phyloP scores from a whole-genome alignment of 2,329 filamentous ascomycete species.

The Fusarium concolor region DNA sequence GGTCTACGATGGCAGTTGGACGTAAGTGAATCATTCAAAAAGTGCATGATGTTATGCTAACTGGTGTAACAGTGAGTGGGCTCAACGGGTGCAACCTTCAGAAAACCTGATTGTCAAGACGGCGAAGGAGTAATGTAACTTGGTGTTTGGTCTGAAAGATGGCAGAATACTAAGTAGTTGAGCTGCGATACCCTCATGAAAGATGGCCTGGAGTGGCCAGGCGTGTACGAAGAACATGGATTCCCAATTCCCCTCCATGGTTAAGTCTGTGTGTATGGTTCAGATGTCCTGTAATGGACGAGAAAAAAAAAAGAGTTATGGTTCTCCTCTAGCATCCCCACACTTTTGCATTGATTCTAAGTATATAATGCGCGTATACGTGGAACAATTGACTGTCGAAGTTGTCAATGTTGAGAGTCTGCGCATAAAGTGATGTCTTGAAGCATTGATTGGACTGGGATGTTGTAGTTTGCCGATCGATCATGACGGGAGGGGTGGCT shows the following conservation, averaged over 20 bases:
- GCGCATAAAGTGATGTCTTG: background rate
- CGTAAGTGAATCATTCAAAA: slow-evolving; percentile 69
- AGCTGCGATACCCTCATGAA: slow-evolving; percentile 50
- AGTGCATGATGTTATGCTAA: slow-evolving; percentile 15
- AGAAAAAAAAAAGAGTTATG: slow-evolving; percentile 33
- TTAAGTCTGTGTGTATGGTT: slow-evolving; percentile 37
- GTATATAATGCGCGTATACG: slow-evolving; percentile 29
- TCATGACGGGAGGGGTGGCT: slow-evolving; percentile 7
- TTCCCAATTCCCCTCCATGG: slow-evolving; percentile 40
- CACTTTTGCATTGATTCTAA: slow-evolving; percentile 39
- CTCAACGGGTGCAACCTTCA: slow-evolving; percentile 70
- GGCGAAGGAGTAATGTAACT: slow-evolving; percentile 45
- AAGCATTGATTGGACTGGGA: background rate
- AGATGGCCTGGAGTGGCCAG: slow-evolving; percentile 44
- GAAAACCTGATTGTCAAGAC: slow-evolving; percentile 72
- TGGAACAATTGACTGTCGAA: slow-evolving; percentile 42
- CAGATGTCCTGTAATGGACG: slow-evolving; percentile 26
- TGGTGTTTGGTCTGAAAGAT: slow-evolving; percentile 27
- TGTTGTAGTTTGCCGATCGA: slow-evolving; percentile 31
- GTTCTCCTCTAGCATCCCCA: slow-evolving; percentile 37
- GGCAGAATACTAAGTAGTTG: slow-evolving; percentile 35
- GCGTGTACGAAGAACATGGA: slow-evolving; percentile 47
- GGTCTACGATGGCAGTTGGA: slow-evolving; percentile 98
- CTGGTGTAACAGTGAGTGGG: slow-evolving; percentile 69
- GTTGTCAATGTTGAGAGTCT: slow-evolving; percentile 4